These are phyloP conservation scores for Fusarium fracticaudum DNA, from an alignment of 2,329 filamentous ascomycete genomes.

Conservation along the genomic window DNA sequence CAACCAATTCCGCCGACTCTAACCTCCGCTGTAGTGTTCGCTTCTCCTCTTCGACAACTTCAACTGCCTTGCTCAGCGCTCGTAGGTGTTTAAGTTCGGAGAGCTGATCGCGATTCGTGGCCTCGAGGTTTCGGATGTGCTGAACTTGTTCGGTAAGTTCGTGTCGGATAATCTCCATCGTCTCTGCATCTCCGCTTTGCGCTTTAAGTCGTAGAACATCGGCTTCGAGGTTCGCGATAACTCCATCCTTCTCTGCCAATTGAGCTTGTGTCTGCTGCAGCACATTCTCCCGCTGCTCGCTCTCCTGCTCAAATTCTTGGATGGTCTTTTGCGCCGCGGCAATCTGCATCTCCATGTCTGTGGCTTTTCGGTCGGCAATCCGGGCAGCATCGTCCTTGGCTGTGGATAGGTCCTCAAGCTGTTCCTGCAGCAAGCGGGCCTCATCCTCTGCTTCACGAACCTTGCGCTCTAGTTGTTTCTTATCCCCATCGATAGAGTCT, in stretches of 20 bases:
- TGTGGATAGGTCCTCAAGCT: constrained; percentile 75
- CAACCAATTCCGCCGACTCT: constrained; percentile 76
- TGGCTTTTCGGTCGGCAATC: constrained; percentile 62
- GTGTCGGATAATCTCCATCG: constrained; percentile 82
- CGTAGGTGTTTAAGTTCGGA: constrained; percentile 83
- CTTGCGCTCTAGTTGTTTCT: constrained; percentile 73
- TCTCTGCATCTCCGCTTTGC: constrained; percentile 86
- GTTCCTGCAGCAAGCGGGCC: constrained; percentile 78
- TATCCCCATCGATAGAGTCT: constrained; percentile 62
- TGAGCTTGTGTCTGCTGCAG: constrained; percentile 72
- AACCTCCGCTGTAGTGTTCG: constrained; percentile 80
- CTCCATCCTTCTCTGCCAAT: constrained; percentile 73
- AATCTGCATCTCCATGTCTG: constrained; percentile 64
- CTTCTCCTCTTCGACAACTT: constrained; percentile 96
- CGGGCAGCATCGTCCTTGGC: constrained; percentile 76
- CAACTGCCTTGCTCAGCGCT: constrained; percentile 84
- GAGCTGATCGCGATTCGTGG: constrained; percentile 80
- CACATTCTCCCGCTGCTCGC: constrained; percentile 62
- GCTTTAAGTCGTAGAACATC: constrained; percentile 87
- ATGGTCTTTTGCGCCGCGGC: constrained; percentile 57
- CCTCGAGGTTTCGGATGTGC: constrained; percentile 88
- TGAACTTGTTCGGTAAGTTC: constrained; percentile 91
- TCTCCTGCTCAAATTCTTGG: constrained; percentile 69
- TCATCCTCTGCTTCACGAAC: constrained; percentile 78
- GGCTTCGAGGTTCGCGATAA: constrained; percentile 80